Conservation (phyloP, 331 rosid species). For the Arachis monticola region DNA sequence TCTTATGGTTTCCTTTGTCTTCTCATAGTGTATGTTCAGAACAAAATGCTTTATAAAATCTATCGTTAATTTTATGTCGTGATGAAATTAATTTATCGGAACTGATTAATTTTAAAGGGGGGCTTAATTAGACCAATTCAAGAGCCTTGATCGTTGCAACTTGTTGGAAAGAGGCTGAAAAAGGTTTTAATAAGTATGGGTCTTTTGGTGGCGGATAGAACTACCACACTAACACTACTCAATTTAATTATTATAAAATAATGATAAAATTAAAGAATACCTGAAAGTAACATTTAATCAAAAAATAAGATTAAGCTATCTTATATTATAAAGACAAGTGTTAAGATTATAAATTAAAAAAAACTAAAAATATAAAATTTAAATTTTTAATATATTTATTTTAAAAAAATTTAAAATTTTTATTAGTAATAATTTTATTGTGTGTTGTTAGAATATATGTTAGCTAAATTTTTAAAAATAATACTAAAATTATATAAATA, state of each 20-base stretch:
- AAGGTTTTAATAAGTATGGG: not conserved
- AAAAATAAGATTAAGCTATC: too few species aligned
- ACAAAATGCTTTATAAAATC: not conserved
- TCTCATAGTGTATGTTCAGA: not conserved
- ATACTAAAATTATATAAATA: too few species aligned
- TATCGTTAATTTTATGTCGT: too few species aligned
- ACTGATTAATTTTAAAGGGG: not conserved
- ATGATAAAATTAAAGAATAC: not conserved
- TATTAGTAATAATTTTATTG: too few species aligned
- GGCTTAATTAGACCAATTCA: not conserved
- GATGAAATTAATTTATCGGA: not conserved
- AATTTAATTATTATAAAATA: not conserved
- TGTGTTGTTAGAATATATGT: too few species aligned
- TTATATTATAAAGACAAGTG: too few species aligned
- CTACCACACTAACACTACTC: not conserved
- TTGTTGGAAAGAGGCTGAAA: not conserved
- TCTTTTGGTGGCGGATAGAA: not conserved
- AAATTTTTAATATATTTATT: too few species aligned
- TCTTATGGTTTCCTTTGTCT: not conserved
- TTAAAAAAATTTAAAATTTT: too few species aligned
- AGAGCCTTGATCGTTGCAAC: not conserved
- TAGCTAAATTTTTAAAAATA: too few species aligned
- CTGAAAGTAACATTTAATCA: too few species aligned
- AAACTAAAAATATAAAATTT: too few species aligned
- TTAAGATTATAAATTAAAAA: too few species aligned